Base-by-base conservation (phyloP, 352 stramenopile species). In the Pythium grandisporangium region DNA sequence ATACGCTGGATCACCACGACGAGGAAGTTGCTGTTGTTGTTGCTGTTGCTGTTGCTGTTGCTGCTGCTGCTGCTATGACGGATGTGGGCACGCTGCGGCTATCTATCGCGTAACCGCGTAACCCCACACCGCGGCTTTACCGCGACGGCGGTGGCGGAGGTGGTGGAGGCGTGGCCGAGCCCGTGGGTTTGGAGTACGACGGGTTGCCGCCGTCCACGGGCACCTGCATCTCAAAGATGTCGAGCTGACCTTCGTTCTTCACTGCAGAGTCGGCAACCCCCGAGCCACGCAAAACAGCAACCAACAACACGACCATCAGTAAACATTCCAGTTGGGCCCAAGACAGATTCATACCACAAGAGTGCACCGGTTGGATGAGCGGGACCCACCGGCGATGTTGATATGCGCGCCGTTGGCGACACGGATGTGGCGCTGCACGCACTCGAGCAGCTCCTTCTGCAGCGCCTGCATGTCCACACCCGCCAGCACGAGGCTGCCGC, bases 161-260 rank as follows among this genome's bases (percentile, higher is more conserved):
- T n/a, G n/a, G n/a, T n/a, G n/a, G n/a, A n/a, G n/a, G n/a, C n/a
- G n/a, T n/a, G n/a, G n/a, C n/a, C n/a, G n/a, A n/a, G n/a, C n/a
- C n/a, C 20, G 42, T 52, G 6, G 52, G 52, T 24, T 32, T 30
- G 16, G 55, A 45, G 42, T 61, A 61, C 29, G 33, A 46, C 33
- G 52, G 52, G 42, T 61, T 74, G 25, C 63, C 62, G 39, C 62
- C 63, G 42, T 89, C 70, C 45, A 94, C 81, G 0, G 81, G 81
- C 47, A 94, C 81, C 41, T 94, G 81, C 81, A 94, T 94, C 60
- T 94, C 81, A 44, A 94, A 94, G 40, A 94, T 93, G 45, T 94
- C 81, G 49, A 94, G 60, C 22, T 79, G 68, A 2, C 79, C 79
- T 58, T 94, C 81, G 48, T 91, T 74, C 53, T 93, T 93, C 27